These are phyloP conservation scores for Calycina herbarum DNA, from an alignment of 2,329 filamentous ascomycete genomes.

Conservation along the genomic window DNA sequence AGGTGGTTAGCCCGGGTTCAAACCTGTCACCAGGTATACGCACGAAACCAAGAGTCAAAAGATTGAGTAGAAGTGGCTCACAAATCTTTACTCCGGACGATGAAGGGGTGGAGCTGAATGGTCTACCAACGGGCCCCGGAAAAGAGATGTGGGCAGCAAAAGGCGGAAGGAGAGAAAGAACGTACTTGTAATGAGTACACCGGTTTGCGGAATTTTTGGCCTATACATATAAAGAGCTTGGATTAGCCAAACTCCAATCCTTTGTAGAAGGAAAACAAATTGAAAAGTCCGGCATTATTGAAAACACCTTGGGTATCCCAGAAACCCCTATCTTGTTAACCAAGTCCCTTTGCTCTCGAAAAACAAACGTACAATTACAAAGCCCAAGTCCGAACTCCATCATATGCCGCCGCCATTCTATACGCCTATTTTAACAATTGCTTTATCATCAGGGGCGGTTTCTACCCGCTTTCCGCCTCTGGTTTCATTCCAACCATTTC, in stretches of 20 bases:
- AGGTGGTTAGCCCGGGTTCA: neutral
- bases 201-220: neutral
- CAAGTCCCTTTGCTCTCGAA: neutral
- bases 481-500: slow-evolving; percentile 62
- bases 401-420: slow-evolving; percentile 14
- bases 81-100: slow-evolving; percentile 32
- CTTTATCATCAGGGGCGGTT: slow-evolving; percentile 11
- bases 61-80: slow-evolving; percentile 34
- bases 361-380: slow-evolving; percentile 5
- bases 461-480: slow-evolving; percentile 26
- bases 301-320: slow-evolving; percentile 2
- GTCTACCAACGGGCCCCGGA: slow-evolving; percentile 31
- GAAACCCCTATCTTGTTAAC: slow-evolving; percentile 2
- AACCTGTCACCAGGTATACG: neutral
- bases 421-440: slow-evolving; percentile 23
- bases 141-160: slow-evolving; percentile 26
- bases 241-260: neutral
- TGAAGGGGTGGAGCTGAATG: slow-evolving; percentile 35
- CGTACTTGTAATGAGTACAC: slow-evolving; percentile 27
- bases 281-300: slow-evolving; percentile 1
- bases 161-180: slow-evolving; percentile 28
- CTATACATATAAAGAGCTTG: slow-evolving; percentile 4
- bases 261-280: slow-evolving; percentile 4
- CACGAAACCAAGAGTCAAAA: slow-evolving; percentile 21
- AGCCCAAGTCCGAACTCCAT: slow-evolving; percentile 7